These are phyloP conservation scores for Flaveria floridana DNA, from an alignment of 140 eudicot genomes.

Conservation along the genomic window DNA sequence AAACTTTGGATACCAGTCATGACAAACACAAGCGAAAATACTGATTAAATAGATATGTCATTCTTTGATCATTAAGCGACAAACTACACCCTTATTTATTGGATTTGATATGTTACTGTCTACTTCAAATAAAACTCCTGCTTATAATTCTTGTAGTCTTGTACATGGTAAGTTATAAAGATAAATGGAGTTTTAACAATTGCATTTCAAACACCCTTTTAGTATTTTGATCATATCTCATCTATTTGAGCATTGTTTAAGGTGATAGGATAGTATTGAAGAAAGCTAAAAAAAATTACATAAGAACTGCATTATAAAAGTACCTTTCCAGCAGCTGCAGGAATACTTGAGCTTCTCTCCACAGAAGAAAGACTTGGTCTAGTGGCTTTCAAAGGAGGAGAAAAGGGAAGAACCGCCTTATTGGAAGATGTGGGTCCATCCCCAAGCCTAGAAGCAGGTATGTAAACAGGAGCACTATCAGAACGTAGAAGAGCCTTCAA, in stretches of 20 bases:
- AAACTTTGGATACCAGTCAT: background rate
- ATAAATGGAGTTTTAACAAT: background rate
- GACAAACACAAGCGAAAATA: background rate
- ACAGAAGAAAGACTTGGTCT: constrained; percentile 42
- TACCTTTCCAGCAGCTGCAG: constrained; percentile 65
- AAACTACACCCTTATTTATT: background rate
- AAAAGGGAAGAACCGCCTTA: constrained; percentile 56
- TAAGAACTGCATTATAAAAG: constrained; percentile 8
- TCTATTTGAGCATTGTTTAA: background rate
- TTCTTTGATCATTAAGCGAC: background rate
- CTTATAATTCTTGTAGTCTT: background rate
- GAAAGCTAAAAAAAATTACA: constrained; percentile 1
- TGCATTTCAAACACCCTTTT: background rate
- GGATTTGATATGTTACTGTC: background rate
- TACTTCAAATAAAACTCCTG: background rate
- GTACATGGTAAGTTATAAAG: constrained; percentile 2
- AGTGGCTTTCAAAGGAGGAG: constrained; percentile 53
- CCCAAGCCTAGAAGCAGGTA: constrained; percentile 54
- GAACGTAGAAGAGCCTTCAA: constrained; percentile 52
- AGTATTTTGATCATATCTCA: background rate
- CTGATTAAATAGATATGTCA: background rate
- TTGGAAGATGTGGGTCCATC: constrained; percentile 38
- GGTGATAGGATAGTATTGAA: background rate
- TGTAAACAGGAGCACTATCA: constrained; percentile 79
- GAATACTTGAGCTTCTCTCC: constrained; percentile 44